These are phyloP conservation scores for Irpex sp. DNA, from an alignment of 1,284 basidiomycete genomes.

Conservation along the genomic window DNA sequence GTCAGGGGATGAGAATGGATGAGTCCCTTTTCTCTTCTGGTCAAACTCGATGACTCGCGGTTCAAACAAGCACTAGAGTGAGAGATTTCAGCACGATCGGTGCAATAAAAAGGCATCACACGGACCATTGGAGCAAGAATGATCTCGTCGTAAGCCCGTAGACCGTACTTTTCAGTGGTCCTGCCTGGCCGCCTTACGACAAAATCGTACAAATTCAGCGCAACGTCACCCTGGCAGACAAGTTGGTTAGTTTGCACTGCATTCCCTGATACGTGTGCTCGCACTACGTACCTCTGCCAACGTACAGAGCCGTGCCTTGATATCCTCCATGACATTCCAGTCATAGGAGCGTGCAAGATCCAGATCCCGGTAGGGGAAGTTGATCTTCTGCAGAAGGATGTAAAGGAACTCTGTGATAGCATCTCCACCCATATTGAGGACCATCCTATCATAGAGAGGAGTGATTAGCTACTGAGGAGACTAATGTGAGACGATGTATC, in stretches of 20 bases:
- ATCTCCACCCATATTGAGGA: slow-evolving; percentile 91
- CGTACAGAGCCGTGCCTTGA: slow-evolving; percentile 87
- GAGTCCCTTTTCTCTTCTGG: slow-evolving; percentile 68
- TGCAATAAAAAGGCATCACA: slow-evolving; percentile 20
- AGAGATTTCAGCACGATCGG: background rate
- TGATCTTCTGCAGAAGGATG: slow-evolving; percentile 83
- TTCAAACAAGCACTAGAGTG: slow-evolving; percentile 86
- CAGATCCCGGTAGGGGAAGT: slow-evolving; percentile 91
- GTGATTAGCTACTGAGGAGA: background rate
- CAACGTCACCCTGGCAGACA: slow-evolving; percentile 78
- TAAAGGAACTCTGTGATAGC: slow-evolving; percentile 93
- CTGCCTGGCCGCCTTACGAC: slow-evolving; percentile 83
- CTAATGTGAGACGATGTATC: too few species aligned
- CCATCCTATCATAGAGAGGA: slow-evolving; percentile 63
- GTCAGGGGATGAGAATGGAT: slow-evolving; percentile 56
- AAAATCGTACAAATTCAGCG: slow-evolving; percentile 91
- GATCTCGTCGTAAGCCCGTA: slow-evolving; percentile 95
- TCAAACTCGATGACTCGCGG: slow-evolving; percentile 93
- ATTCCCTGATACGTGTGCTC: background rate
- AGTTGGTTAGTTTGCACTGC: too few species aligned
- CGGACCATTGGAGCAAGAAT: slow-evolving; percentile 93
- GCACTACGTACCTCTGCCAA: slow-evolving; percentile 77
- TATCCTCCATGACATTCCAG: slow-evolving; percentile 90
- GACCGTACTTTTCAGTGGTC: slow-evolving; percentile 88
- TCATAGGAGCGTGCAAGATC: slow-evolving; percentile 84